Percentiles rank a stretch among this genome's conserved stretches.
Evolutionary conservation across 257 asterid species (phyloP).

Genomic region (Jacaranda mimosifolia): DNA sequence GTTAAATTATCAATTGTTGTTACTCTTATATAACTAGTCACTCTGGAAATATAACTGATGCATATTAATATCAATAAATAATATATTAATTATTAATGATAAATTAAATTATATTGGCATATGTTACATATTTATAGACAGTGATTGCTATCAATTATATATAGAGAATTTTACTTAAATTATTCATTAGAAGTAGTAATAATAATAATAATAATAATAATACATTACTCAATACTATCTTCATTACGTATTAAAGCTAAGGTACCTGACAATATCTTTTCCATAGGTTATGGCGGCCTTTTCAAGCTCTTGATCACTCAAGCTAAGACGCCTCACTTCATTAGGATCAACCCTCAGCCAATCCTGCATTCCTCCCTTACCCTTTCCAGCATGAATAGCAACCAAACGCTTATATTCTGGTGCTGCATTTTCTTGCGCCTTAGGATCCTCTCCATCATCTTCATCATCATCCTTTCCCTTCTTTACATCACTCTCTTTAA

Average conservation of each 20-base stretch:
- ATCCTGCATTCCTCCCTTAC: slow-evolving; percentile 76
- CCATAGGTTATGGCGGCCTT: slow-evolving; percentile 73
- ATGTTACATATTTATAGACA: not conserved
- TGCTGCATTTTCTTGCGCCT: slow-evolving; percentile 46
- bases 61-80: not conserved
- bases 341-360: slow-evolving; percentile 73
- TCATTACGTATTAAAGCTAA: slow-evolving; percentile 24
- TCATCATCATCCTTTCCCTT: slow-evolving; percentile 53
- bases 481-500: slow-evolving; percentile 43
- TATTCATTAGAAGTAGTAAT: too few species aligned
- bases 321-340: slow-evolving; percentile 91
- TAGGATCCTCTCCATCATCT: slow-evolving; percentile 52
- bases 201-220: too few species aligned
- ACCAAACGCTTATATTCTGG: slow-evolving; percentile 74
- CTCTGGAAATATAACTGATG: too few species aligned
- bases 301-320: slow-evolving; percentile 92
- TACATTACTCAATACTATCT: not conserved
- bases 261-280: slow-evolving; percentile 76
- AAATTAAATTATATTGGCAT: not conserved
- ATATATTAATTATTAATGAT: not conserved
- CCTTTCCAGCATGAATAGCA: slow-evolving; percentile 92
- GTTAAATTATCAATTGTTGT: not conserved
- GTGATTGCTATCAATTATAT: not conserved
- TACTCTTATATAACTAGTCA: not conserved
- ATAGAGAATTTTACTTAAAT: too few species aligned